These are phyloP conservation scores for Raddia distichophylla DNA, from an alignment of 176 grass and related monocot genomes.

Conservation along the genomic window DNA sequence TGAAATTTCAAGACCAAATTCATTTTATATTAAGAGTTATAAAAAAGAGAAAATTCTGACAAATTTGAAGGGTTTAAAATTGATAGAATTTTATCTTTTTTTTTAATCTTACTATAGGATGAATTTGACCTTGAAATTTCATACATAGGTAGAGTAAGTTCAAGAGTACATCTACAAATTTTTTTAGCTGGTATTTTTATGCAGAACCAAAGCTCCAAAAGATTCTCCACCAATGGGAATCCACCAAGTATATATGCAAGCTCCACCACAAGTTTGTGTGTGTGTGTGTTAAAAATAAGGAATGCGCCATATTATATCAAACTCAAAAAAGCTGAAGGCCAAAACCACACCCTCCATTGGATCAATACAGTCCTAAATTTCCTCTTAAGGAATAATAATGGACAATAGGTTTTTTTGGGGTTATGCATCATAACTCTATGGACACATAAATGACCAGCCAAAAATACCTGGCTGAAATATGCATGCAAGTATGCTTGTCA, in stretches of 20 bases:
- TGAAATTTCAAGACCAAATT: no score
- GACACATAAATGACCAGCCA: background rate
- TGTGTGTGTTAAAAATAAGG: constrained; percentile 24
- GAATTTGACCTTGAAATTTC: no score
- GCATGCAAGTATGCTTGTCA: background rate
- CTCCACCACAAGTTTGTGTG: constrained; percentile 10
- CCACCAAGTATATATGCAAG: constrained; percentile 19
- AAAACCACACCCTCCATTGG: background rate
- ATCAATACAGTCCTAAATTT: background rate
- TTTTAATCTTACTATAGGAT: no score
- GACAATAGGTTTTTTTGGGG: background rate
- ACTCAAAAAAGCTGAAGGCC: constrained; percentile 30
- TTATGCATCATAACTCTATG: background rate
- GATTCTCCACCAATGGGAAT: constrained; percentile 55
- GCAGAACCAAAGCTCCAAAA: constrained; percentile 38
- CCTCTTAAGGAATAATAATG: background rate
- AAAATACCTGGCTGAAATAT: background rate
- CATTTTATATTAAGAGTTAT: no score
- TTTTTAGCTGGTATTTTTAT: constrained; percentile 39
- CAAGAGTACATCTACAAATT: no score
- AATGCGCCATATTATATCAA: constrained; percentile 52
- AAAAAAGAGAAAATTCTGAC: no score
- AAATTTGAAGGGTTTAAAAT: no score
- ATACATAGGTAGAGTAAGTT: no score
- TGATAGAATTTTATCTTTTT: no score